These are phyloP conservation scores for Verticillium klebahnii DNA, from an alignment of 2,329 filamentous ascomycete species.

Conservation along the genomic window DNA sequence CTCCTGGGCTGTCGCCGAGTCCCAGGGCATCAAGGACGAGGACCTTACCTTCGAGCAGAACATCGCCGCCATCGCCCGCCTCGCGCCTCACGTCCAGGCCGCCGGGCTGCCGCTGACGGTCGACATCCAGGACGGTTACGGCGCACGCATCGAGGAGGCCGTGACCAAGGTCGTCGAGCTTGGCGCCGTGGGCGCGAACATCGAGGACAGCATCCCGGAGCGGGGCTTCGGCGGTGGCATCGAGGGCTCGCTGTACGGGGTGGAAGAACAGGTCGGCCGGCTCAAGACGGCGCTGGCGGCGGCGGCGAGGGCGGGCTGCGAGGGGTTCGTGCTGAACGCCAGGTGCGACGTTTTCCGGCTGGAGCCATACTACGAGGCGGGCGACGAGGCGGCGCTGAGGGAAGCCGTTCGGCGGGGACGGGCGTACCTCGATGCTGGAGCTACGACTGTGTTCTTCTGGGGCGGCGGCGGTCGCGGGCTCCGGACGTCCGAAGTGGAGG, in stretches of 20 bases:
- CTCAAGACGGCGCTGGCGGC: constrained; percentile 36
- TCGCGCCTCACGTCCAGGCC: constrained; percentile 36
- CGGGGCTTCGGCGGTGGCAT: constrained; percentile 27
- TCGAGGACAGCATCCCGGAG: constrained; percentile 46
- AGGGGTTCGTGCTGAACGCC: constrained; percentile 54
- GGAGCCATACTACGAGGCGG: constrained; percentile 18
- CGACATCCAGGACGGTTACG: constrained; percentile 59
- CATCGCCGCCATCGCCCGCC: constrained; percentile 37
- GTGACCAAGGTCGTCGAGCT: constrained; percentile 39
- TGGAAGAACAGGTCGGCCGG: constrained; percentile 42
- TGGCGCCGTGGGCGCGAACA: constrained; percentile 53
- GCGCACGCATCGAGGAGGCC: constrained; percentile 36
- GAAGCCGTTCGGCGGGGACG: constrained; percentile 50
- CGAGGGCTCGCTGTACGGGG: constrained; percentile 23
- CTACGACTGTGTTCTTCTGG: constrained; percentile 58
- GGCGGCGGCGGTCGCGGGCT: constrained; percentile 40
- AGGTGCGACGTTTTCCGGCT: constrained; percentile 48
- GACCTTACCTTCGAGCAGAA: constrained; percentile 47
- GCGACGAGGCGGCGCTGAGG: constrained; percentile 30
- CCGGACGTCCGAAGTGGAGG: constrained; percentile 38
- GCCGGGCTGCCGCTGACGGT: constrained; percentile 45
- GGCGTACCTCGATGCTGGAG: constrained; percentile 53
- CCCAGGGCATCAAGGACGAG: constrained; percentile 38
- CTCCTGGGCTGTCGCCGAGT: constrained; percentile 44
- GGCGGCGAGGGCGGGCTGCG: constrained; percentile 41